Conservation (phyloP, 768 basidiomycete species). For the Boletus pseudopeckii region DNA sequence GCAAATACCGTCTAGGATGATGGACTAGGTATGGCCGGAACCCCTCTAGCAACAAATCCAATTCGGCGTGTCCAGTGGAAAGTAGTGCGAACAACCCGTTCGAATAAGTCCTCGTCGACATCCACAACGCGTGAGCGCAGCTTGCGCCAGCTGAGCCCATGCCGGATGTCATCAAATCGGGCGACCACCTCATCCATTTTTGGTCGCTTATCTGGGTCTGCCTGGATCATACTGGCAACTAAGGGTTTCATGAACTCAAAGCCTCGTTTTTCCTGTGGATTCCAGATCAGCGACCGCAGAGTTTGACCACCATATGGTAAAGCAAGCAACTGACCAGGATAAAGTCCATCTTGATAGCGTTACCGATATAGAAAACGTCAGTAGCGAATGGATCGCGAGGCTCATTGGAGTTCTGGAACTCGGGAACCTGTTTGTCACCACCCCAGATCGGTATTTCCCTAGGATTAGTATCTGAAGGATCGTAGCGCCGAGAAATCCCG, state of each 20-base stretch:
- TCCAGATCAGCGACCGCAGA: neutral
- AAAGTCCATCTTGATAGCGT: conserved; percentile 34
- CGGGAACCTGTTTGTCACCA: conserved; percentile 42
- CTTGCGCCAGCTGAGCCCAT: conserved; percentile 7
- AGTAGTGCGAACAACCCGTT: conserved; percentile 3
- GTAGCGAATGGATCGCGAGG: conserved; percentile 39
- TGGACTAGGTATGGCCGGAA: conserved; percentile 13
- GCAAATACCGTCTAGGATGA: neutral
- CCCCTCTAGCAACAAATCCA: conserved; percentile 3
- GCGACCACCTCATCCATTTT: conserved; percentile 20
- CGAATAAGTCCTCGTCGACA: conserved; percentile 13
- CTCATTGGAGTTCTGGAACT: conserved; percentile 26
- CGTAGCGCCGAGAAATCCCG: conserved; percentile 33
- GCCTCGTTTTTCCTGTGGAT: neutral
- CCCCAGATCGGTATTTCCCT: conserved; percentile 32
- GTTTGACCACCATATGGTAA: neutral
- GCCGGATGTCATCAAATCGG: conserved; percentile 14
- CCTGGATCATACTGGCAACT: conserved; percentile 19
- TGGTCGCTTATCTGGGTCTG: conserved; percentile 21
- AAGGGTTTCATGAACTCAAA: conserved; percentile 25
- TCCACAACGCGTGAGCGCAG: conserved; percentile 30
- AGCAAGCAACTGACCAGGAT: conserved; percentile 21
- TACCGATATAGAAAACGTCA: conserved; percentile 45
- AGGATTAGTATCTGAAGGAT: conserved; percentile 23
- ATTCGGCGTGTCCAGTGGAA: conserved; percentile 27